phyloP scores from a whole-genome alignment of 805 yeast species.

The Nakazawaea siamensis region DNA sequence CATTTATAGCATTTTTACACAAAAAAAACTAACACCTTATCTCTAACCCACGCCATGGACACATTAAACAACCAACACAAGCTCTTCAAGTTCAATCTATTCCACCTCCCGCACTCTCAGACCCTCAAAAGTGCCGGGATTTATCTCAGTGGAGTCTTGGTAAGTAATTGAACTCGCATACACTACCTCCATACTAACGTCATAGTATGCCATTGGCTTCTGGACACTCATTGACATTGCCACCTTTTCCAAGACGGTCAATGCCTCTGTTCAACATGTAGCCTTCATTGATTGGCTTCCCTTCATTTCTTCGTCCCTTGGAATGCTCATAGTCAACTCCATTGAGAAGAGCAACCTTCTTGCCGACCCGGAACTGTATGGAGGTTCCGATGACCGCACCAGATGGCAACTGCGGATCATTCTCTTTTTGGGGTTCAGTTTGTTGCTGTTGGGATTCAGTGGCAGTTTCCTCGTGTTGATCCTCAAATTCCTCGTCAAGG shows the following conservation, averaged over 20 bases:
- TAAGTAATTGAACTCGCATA: slow-evolving; percentile 12
- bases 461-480: slow-evolving; percentile 87
- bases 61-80: slow-evolving; percentile 25
- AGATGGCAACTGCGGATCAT: slow-evolving; percentile 94
- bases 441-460: slow-evolving; percentile 89
- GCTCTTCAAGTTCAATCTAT: slow-evolving; percentile 55
- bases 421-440: slow-evolving; percentile 84
- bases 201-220: slow-evolving; percentile 75
- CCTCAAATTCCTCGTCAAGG: slow-evolving; percentile 73
- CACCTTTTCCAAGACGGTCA: slow-evolving; percentile 72
- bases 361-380: slow-evolving; percentile 23
- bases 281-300: slow-evolving; percentile 96
- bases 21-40: too few relatives aligned
- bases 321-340: slow-evolving; percentile 76
- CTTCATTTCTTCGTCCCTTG: slow-evolving; percentile 76
- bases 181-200: neutral
- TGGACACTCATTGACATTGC: slow-evolving; percentile 90
- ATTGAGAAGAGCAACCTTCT: slow-evolving; percentile 61
- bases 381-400: slow-evolving; percentile 32
- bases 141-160: slow-evolving; percentile 62
- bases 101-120: slow-evolving; percentile 63
- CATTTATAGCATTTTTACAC: too few relatives aligned
- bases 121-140: slow-evolving; percentile 68
- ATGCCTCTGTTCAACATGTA: slow-evolving; percentile 81
- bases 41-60: slow-evolving; percentile 5